These are phyloP conservation scores for Glebionis coronaria DNA, from an alignment of 129 eudicot species.

Conservation along the genomic window DNA sequence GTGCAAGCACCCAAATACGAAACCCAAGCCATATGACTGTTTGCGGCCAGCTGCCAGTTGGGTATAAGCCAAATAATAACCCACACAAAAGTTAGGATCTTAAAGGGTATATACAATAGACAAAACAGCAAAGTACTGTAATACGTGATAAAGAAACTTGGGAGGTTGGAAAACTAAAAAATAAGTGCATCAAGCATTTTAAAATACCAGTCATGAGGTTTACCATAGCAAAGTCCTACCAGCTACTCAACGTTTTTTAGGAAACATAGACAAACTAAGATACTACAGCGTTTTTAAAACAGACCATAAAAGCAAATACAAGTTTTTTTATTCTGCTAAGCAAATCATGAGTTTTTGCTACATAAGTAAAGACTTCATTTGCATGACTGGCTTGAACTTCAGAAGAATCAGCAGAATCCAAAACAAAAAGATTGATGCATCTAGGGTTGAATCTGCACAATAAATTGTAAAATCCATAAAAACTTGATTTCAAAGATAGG, in stretches of 20 bases:
- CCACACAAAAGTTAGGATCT: not conserved
- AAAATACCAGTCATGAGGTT: slow-evolving; percentile 38
- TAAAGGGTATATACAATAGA: not conserved
- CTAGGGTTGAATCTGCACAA: slow-evolving; percentile 93
- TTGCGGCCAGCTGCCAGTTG: not conserved
- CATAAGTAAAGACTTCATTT: slow-evolving; percentile 70
- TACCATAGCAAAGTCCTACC: slow-evolving; percentile 29
- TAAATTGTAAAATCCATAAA: slow-evolving; percentile 54
- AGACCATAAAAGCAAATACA: slow-evolving; percentile 51
- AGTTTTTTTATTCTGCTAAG: slow-evolving; percentile 49
- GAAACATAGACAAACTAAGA: slow-evolving; percentile 29
- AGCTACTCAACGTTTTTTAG: slow-evolving; percentile 34
- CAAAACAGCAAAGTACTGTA: slow-evolving; percentile 10
- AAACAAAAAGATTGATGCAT: slow-evolving; percentile 82
- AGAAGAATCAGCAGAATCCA: slow-evolving; percentile 88
- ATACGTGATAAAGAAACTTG: not conserved
- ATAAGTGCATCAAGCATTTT: slow-evolving; percentile 27
- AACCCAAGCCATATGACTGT: not conserved
- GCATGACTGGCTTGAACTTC: slow-evolving; percentile 80
- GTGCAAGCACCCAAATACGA: slow-evolving; percentile 1
- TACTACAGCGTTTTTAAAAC: slow-evolving; percentile 46
- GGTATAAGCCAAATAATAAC: not conserved
- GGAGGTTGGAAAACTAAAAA: slow-evolving; percentile 9
- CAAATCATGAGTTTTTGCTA: slow-evolving; percentile 60
- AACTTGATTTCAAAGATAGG: slow-evolving; percentile 33